phyloP scores from a whole-genome alignment of 1,284 basidiomycete genomes.

The Cutaneotrichosporon sp. region DNA sequence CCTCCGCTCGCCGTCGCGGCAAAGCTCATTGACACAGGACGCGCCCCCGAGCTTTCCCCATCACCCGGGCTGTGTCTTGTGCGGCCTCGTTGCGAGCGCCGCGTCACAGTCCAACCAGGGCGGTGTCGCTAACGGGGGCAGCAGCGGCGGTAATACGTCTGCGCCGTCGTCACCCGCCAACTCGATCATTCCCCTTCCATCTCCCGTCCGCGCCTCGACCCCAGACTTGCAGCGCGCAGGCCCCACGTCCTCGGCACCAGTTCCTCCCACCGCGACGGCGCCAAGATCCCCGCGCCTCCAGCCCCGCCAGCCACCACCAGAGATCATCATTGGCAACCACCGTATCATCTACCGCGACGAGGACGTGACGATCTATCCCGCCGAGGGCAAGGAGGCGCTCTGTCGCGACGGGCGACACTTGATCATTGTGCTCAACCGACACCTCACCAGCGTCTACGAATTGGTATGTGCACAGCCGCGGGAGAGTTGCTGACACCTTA shows the following conservation, averaged over 20 bases:
- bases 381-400: conserved; percentile 36
- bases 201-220: conserved; percentile 11
- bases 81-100: conserved; percentile 27
- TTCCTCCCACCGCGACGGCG: neutral
- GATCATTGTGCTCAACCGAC: conserved; percentile 39
- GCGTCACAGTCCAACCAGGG: conserved; percentile 1
- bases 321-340: conserved; percentile 23
- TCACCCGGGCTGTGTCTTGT: conserved; percentile 33
- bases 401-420: conserved; percentile 38
- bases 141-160: neutral
- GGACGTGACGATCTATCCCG: conserved; percentile 36
- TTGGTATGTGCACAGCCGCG: conserved; percentile 30
- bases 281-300: neutral
- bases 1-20: neutral
- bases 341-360: conserved; percentile 36
- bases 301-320: conserved; percentile 6
- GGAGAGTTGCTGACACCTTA: conserved; percentile 8
- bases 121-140: too few species aligned
- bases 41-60: neutral
- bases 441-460: conserved; percentile 42
- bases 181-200: conserved; percentile 7
- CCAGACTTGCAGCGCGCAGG: conserved; percentile 14
- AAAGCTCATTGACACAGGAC: neutral
- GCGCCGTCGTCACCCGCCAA: conserved; percentile 6
- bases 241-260: neutral